These are phyloP conservation scores for Setomelanomma holmii DNA, from an alignment of 2,329 filamentous ascomycete genomes.

Conservation along the genomic window DNA sequence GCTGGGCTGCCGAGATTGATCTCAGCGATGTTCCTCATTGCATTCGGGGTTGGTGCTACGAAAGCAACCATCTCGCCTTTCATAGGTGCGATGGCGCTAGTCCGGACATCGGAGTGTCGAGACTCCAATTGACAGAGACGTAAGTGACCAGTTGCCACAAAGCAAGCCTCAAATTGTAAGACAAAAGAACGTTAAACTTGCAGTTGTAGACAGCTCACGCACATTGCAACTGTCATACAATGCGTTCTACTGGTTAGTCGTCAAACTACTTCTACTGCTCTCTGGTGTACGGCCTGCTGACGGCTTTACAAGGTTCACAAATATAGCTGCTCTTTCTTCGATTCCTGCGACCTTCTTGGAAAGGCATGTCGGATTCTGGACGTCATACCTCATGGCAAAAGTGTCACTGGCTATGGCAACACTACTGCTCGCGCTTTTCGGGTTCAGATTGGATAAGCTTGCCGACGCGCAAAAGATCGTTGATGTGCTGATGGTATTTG, in stretches of 20 bases:
- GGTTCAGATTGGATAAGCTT: conserved; percentile 16
- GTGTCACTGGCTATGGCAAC: conserved; percentile 69
- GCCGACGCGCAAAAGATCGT: conserved; percentile 13
- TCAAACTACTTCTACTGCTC: not conserved
- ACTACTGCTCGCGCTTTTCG: conserved; percentile 59
- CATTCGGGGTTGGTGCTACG: conserved; percentile 40
- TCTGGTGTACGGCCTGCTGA: conserved; percentile 6
- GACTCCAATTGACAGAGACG: conserved; percentile 19
- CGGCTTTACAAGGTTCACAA: conserved; percentile 63
- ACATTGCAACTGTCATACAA: conserved; percentile 44
- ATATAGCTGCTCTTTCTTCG: conserved; percentile 65
- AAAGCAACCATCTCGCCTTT: conserved; percentile 36
- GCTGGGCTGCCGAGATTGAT: conserved; percentile 25
- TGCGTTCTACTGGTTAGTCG: conserved; percentile 39
- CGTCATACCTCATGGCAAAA: conserved; percentile 67
- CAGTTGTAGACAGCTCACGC: conserved; percentile 27
- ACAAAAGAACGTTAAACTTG: conserved; percentile 25
- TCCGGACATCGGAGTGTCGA: conserved; percentile 2
- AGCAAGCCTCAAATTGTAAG: conserved; percentile 14
- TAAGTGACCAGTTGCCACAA: not conserved
- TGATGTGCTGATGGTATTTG: not conserved
- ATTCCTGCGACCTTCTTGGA: conserved; percentile 74
- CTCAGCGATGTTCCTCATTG: conserved; percentile 40
- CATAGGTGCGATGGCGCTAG: conserved; percentile 37
- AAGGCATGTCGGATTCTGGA: conserved; percentile 71